phyloP scores from a whole-genome alignment of 768 basidiomycete species.

The Russula vinacea region DNA sequence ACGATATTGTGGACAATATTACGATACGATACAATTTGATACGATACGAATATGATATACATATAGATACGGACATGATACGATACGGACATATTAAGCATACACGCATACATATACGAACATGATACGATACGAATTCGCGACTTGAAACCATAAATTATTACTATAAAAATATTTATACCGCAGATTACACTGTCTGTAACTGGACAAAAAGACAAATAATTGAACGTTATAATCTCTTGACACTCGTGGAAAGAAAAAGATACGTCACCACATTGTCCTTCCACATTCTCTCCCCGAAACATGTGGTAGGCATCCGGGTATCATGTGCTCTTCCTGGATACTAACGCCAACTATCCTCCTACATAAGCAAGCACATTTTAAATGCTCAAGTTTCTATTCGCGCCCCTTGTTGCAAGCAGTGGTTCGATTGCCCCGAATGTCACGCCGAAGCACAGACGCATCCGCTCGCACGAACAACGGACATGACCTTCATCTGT shows the following conservation, averaged over 20 bases:
- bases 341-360: not conserved
- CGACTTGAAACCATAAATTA: too few species aligned
- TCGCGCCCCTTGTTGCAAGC: conserved; percentile 94
- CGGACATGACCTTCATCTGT: conserved; percentile 81
- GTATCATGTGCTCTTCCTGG: not conserved
- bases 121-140: not conserved
- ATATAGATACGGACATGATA: too few species aligned
- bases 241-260: too few species aligned
- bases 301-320: conserved; percentile 4
- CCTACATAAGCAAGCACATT: conserved; percentile 75
- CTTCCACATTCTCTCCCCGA: not conserved
- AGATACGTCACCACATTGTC: too few species aligned
- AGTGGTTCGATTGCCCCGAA: conserved; percentile 96
- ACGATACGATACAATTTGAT: conserved; percentile 6
- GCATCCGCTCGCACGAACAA: conserved; percentile 68
- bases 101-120: too few species aligned
- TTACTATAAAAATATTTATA: too few species aligned
- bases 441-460: conserved; percentile 86
- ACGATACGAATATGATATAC: too few species aligned
- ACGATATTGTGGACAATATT: not conserved
- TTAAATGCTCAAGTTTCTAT: conserved; percentile 96
- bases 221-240: too few species aligned
- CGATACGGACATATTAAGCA: too few species aligned
- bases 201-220: too few species aligned
- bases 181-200: too few species aligned